Evolutionary conservation across 441 rosid species (phyloP), one percentile per base, ranked within the genome.

Genomic region (Gossypium laxum): DNA sequence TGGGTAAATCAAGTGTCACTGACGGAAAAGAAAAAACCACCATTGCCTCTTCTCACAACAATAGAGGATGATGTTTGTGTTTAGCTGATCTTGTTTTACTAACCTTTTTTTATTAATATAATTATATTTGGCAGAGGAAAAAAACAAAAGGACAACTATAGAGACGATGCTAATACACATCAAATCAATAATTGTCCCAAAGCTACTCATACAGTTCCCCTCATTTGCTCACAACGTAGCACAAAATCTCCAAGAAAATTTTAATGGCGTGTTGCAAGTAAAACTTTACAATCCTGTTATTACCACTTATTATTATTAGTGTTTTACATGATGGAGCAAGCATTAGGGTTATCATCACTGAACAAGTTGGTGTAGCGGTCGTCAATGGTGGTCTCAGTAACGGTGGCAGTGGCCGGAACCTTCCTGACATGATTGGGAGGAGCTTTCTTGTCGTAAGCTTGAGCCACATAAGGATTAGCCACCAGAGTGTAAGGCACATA

Each of bases 381-480:
- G 58, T 90, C 89, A 7, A 90, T 18, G 43, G 86, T 90, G 79
- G 87, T 81, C 76, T 89, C 94, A 1, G 77, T 70, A 69, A 85
- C 45, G 19, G 80, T 80, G 70, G 87, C 88, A 2, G 86, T 70
- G 75, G 32, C 75, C 0, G 91, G 87, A 47, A 92, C 71, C 12
- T 60, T 78, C 72, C 94, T 76, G 38, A 89, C 96, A 68, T 85
- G 88, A 65, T 92, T 90, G 1, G 91, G 67, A 2, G 98, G 98
- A 1, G 96, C 98, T 54, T 92, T 92, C 87, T 92, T 92, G 82
- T 90, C 96, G 74, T 92, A 92, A 34, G 96, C 92, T 56, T 82
- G 91, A 34, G 98, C 81, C 56, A 86, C 82, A 60, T 92, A 89
- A 12, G 98, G 96, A 77, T 89, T 74, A 1, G 88, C 75, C 70